These are phyloP conservation scores for Diaporthe aspalathi DNA, from an alignment of 2,329 filamentous ascomycete genomes.

Conservation along the genomic window DNA sequence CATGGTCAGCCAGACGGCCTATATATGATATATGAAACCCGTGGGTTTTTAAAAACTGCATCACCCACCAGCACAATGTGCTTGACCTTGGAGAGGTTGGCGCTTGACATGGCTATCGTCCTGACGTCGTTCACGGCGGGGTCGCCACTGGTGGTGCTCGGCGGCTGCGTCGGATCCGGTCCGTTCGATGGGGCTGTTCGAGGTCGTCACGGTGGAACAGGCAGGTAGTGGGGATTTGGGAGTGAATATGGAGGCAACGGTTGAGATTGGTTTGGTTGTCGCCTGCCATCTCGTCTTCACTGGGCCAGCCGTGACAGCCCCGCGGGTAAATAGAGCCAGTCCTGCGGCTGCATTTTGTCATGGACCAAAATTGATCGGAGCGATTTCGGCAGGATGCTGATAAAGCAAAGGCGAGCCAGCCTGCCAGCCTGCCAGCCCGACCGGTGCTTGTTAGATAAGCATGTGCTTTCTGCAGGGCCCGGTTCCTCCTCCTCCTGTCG, in stretches of 20 bases:
- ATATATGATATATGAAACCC: neutral
- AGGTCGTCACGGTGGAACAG: neutral
- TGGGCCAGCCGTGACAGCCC: neutral
- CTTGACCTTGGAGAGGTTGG: slow-evolving; percentile 71
- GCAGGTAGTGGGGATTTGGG: neutral
- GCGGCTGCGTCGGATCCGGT: neutral
- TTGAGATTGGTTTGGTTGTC: neutral
- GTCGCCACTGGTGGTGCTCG: neutral
- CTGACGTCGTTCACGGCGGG: neutral
- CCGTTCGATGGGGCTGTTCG: neutral
- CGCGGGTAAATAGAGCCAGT: neutral
- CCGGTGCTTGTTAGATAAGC: neutral
- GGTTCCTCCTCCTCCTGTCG: too few species aligned
- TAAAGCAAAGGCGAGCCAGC: slow-evolving; percentile 30
- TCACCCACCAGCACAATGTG: slow-evolving; percentile 75
- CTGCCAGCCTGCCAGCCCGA: neutral
- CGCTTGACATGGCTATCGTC: slow-evolving; percentile 62
- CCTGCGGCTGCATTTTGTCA: slow-evolving; percentile 32
- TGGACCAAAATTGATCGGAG: slow-evolving; percentile 31
- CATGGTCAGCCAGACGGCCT: slow-evolving; percentile 29
- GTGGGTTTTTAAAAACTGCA: neutral
- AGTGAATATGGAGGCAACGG: too few species aligned
- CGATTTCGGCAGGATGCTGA: slow-evolving; percentile 38
- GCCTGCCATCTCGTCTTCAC: slow-evolving; percentile 31
- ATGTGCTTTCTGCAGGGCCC: slow-evolving; percentile 7